Conservation (phyloP, 345 rosid genomes). For the Gossypioides kirkii region DNA sequence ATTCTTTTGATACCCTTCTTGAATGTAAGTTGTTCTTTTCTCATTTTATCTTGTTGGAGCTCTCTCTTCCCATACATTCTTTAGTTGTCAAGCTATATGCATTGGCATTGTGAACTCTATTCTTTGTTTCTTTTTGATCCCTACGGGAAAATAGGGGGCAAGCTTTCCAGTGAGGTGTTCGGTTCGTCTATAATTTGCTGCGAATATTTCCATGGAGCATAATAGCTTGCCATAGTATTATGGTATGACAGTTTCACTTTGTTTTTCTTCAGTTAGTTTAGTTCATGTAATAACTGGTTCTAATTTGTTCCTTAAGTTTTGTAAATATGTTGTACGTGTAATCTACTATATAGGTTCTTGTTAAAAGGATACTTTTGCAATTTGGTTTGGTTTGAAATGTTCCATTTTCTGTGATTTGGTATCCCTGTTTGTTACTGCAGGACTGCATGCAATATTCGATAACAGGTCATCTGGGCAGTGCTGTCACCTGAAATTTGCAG, state of each 20-base stretch:
- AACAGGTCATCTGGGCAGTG: too few species aligned
- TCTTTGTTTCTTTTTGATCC: conserved; percentile 13
- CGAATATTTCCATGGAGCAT: conserved; percentile 1
- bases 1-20: conserved; percentile 15
- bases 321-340: conserved; percentile 33
- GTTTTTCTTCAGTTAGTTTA: not conserved
- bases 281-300: not conserved
- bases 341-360: conserved; percentile 7
- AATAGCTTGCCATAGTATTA: conserved; percentile 14
- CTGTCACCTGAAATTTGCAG: too few species aligned
- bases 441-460: too few species aligned
- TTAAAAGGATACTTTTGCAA: conserved; percentile 8
- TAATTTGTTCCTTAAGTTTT: conserved; percentile 5
- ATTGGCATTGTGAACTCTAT: conserved; percentile 12
- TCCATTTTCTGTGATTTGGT: not conserved
- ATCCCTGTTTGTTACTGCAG: not conserved
- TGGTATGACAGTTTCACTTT: conserved; percentile 14
- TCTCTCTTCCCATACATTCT: conserved; percentile 6
- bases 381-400: not conserved
- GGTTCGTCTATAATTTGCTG: conserved; percentile 2
- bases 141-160: not conserved
- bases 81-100: conserved; percentile 14
- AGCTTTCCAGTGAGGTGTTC: not conserved
- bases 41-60: not conserved
- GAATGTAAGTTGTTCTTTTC: conserved; percentile 5